Percentiles rank a stretch among this genome's conserved stretches.
Conservation (phyloP, 768 basidiomycete genomes). For the Lactarius pseudohatsudake region DNA sequence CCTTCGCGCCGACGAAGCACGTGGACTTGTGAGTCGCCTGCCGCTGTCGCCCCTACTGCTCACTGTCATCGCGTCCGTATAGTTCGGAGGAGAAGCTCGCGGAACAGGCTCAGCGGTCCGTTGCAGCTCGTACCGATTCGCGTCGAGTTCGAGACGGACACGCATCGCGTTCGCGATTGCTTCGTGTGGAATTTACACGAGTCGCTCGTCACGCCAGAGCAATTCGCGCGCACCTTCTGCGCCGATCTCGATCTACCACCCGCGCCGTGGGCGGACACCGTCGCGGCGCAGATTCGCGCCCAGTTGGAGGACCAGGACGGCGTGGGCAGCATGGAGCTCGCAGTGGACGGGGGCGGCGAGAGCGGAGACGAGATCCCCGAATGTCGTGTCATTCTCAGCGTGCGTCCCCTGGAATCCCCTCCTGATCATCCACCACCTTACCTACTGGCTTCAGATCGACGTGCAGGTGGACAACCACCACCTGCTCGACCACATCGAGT, state of each 20-base stretch:
- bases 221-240: constrained; percentile 86
- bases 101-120: constrained; percentile 53
- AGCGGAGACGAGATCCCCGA: constrained; percentile 56
- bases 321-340: constrained; percentile 75
- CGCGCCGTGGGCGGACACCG: constrained; percentile 66
- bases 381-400: constrained; percentile 80
- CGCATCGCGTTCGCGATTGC: constrained; percentile 87
- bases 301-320: constrained; percentile 91
- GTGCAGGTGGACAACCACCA: constrained; percentile 93
- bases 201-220: constrained; percentile 76
- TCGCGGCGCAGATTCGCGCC: constrained; percentile 83
- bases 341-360: constrained; percentile 55
- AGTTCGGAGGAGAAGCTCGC: constrained; percentile 68
- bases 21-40: constrained; percentile 63
- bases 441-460: constrained; percentile 70
- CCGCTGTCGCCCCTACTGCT: constrained; percentile 25
- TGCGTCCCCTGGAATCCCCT: constrained; percentile 39
- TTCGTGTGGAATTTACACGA: constrained; percentile 97
- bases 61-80: constrained; percentile 23
- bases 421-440: constrained; percentile 6
- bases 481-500: constrained; percentile 94
- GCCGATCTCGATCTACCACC: constrained; percentile 78
- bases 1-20: constrained; percentile 60
- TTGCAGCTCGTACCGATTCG: constrained; percentile 84
- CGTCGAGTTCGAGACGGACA: constrained; percentile 92